A percentile compares a stretch with the other conserved stretches of the same genome.
Conservation (phyloP, 768 basidiomycete genomes). For the Glaciozyma antarctica region DNA sequence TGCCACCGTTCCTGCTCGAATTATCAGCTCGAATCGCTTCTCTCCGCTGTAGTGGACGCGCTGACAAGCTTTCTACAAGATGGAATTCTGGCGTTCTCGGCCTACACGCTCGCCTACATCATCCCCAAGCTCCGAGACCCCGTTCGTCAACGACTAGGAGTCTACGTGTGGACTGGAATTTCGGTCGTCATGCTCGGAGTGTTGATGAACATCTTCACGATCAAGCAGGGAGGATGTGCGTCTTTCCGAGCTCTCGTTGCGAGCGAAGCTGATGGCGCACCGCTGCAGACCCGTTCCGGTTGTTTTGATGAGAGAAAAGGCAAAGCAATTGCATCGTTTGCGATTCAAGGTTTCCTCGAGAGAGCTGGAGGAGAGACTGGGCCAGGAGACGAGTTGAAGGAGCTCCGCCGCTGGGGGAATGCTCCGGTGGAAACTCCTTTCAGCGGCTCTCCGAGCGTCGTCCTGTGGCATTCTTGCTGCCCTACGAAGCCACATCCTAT, state of each 20-base stretch:
- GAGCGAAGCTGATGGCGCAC: too few species aligned
- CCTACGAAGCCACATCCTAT: too few species aligned
- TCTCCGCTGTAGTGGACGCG: neutral
- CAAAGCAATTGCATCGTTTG: too few species aligned
- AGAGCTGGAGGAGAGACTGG: too few species aligned
- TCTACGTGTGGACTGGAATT: conserved; percentile 69
- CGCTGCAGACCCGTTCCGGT: too few species aligned
- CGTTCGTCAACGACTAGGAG: conserved; percentile 65
- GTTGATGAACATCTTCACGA: conserved; percentile 21
- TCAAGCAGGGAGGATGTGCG: conserved; percentile 28
- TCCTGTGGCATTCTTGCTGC: too few species aligned
- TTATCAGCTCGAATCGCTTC: neutral
- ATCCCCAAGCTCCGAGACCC: conserved; percentile 65
- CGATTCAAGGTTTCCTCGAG: too few species aligned
- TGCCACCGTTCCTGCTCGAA: neutral
- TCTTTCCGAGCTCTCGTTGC: neutral
- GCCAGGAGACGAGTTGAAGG: too few species aligned
- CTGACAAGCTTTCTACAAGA: conserved; percentile 52
- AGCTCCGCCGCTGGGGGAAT: too few species aligned
- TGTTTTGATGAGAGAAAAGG: too few species aligned
- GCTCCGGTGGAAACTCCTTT: too few species aligned
- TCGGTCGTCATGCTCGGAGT: conserved; percentile 22
- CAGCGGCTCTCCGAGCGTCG: too few species aligned
- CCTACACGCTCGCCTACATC: conserved; percentile 60
- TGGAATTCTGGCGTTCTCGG: conserved; percentile 65